A percentile compares a stretch with the other conserved stretches of the same genome.
phyloP scores from a whole-genome alignment of 2,329 filamentous ascomycete species.

The Lecanicillium sp. region DNA sequence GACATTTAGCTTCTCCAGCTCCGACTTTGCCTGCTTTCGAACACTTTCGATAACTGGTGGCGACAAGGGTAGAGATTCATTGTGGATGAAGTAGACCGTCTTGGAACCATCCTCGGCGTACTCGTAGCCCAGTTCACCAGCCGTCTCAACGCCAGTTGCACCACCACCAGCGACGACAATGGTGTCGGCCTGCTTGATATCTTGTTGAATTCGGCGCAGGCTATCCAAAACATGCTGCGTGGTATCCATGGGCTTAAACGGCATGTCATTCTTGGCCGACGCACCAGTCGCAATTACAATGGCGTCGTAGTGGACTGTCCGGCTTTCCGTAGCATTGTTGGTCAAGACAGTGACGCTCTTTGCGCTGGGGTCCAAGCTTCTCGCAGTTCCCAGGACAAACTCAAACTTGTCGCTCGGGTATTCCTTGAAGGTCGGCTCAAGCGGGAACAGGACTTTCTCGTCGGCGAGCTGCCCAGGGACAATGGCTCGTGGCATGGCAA shows the following conservation, averaged over 20 bases:
- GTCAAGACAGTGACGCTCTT: slow-evolving; percentile 38
- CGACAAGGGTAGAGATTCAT: slow-evolving; percentile 29
- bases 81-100: slow-evolving; percentile 36
- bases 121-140: slow-evolving; percentile 41
- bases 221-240: slow-evolving; percentile 32
- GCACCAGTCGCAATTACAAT: slow-evolving; percentile 50
- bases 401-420: slow-evolving; percentile 42
- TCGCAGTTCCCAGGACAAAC: slow-evolving; percentile 42
- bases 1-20: slow-evolving; percentile 37
- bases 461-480: slow-evolving; percentile 38
- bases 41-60: slow-evolving; percentile 25
- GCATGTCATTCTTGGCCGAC: slow-evolving; percentile 31
- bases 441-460: slow-evolving; percentile 24
- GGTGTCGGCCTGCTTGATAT: slow-evolving; percentile 33
- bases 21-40: slow-evolving; percentile 27
- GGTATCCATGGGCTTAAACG: slow-evolving; percentile 40
- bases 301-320: slow-evolving; percentile 39
- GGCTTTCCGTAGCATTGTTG: slow-evolving; percentile 21
- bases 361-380: slow-evolving; percentile 29
- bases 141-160: slow-evolving; percentile 41
- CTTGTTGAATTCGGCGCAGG: slow-evolving; percentile 26
- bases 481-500: slow-evolving; percentile 39
- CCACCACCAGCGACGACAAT: slow-evolving; percentile 47
- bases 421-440: slow-evolving; percentile 36
- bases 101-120: slow-evolving; percentile 36